phyloP scores from a whole-genome alignment of 2,329 filamentous ascomycete species.

The Cytospora paraplurivora region DNA sequence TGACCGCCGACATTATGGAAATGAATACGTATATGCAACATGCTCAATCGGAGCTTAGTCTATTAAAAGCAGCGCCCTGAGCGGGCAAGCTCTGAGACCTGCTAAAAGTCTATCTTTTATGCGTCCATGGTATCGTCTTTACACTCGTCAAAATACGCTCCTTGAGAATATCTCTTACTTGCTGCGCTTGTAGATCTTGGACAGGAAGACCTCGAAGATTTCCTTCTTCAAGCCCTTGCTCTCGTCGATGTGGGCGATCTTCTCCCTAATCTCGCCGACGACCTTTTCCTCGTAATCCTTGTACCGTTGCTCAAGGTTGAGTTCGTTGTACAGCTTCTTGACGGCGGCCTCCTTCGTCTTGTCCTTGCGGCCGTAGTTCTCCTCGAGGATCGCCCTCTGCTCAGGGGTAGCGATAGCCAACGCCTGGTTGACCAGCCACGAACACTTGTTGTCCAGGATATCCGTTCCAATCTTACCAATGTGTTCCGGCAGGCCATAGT shows the following conservation, averaged over 20 bases:
- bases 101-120: not conserved
- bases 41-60: constrained; percentile 1
- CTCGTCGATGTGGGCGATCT: constrained; percentile 83
- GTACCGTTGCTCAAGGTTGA: constrained; percentile 82
- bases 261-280: constrained; percentile 72
- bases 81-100: not conserved
- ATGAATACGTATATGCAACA: constrained; percentile 1
- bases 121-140: constrained; percentile 22
- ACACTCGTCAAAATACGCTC: not conserved
- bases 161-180: constrained; percentile 61
- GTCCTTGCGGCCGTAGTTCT: constrained; percentile 94
- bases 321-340: constrained; percentile 85
- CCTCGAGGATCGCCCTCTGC: constrained; percentile 84
- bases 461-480: constrained; percentile 99
- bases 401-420: constrained; percentile 77
- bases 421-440: constrained; percentile 96
- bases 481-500: constrained; percentile 87
- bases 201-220: constrained; percentile 85
- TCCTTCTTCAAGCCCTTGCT: constrained; percentile 84
- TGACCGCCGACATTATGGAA: not conserved
- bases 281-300: constrained; percentile 86
- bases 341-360: constrained; percentile 77
- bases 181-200: constrained; percentile 97
- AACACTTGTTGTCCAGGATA: constrained; percentile 99
- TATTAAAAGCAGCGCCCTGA: not conserved